Evolutionary conservation across 2,329 filamentous ascomycete genomes (phyloP), one percentile per base, ranked within the genome.

Genomic region (Proliferodiscus dingleyae): DNA sequence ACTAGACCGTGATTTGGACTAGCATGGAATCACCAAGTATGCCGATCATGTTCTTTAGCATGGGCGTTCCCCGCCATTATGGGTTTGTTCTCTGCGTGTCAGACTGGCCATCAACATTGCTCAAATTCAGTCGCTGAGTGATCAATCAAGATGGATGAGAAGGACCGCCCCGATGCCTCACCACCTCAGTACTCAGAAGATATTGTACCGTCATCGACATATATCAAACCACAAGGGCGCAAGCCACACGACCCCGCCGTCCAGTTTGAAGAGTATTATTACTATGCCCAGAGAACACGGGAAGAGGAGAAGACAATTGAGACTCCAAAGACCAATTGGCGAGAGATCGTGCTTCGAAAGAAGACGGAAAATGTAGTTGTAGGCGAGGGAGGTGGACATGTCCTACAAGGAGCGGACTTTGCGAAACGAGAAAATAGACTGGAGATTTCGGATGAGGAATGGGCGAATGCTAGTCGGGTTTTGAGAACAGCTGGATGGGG

Each of bases 401-500:
- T 7, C 26, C 26, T 13, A 7, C 26, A 28, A 7, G 26, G 26
- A 7, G 26, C 26, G 13, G 26, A 28, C 7, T 28, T 28, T 28
- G 26, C 26, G 13, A 28, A 28, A 7, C 26, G 26, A 7, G 26
- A 7, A 13, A 28, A 28, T 28, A 28, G 26, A 28, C 26, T 28
- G 16, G 37, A 54, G 15, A 50, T 71, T 22, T 60, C 58, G 2
- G 64, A 69, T 13, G 63, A 67, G 3, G 72, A 76, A 48, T 74
- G 72, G 72, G 62, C 61, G 18, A 69, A 69, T 41, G 72, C 72
- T 2, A 68, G 66, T 18, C 67, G 72, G 16, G 67, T 69, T 3
- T 51, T 71, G 42, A 63, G 72, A 5, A 75, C 72, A 0, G 72
- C 71, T 0, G 66, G 65, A 1, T 66, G 68, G 62, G 69, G 71